Percentiles rank a stretch among this genome's conserved stretches.
Conservation (phyloP, 768 basidiomycete species). For the Phlebiopsis gigantea region DNA sequence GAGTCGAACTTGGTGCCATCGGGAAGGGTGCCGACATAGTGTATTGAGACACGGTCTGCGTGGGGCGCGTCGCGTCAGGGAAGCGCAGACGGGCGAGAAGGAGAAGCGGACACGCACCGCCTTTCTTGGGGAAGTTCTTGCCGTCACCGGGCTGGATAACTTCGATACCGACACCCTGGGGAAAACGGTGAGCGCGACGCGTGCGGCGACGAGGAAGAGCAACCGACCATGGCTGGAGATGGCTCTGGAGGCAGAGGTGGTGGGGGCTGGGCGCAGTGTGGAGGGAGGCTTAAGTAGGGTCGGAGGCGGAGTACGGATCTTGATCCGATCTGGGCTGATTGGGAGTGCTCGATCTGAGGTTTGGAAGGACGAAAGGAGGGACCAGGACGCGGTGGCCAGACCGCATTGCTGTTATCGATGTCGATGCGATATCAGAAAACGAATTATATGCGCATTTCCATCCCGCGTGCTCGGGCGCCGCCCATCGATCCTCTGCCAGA, state of each 20-base stretch:
- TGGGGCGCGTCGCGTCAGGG: neutral
- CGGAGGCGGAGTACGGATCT: conserved; percentile 65
- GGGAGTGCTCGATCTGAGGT: conserved; percentile 11
- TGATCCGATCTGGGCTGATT: conserved; percentile 50
- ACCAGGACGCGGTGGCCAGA: conserved; percentile 11
- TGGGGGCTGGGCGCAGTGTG: conserved; percentile 27
- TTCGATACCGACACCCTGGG: conserved; percentile 69
- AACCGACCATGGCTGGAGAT: conserved; percentile 27
- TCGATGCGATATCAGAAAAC: conserved; percentile 12
- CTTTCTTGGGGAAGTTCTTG: conserved; percentile 55
- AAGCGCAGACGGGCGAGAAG: conserved; percentile 11
- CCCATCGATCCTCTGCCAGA: neutral
- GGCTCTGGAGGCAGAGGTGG: conserved; percentile 19
- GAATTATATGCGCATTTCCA: neutral
- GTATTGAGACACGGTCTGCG: conserved; percentile 65
- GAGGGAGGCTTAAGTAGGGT: conserved; percentile 40
- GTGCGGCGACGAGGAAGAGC: neutral
- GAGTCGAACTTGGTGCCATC: conserved; percentile 72
- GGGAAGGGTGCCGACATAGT: conserved; percentile 70
- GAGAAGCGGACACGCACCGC: conserved; percentile 45
- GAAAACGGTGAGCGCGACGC: neutral
- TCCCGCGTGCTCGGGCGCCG: neutral
- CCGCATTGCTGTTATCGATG: conserved; percentile 21
- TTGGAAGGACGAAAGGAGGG: conserved; percentile 3
- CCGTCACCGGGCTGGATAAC: conserved; percentile 56